A percentile compares a stretch with the other conserved stretches of the same genome.
These are phyloP conservation scores for Batrachochytrium dendrobatidis DNA, from an alignment of 371 early-diverging fungal species.

Conservation along the genomic window DNA sequence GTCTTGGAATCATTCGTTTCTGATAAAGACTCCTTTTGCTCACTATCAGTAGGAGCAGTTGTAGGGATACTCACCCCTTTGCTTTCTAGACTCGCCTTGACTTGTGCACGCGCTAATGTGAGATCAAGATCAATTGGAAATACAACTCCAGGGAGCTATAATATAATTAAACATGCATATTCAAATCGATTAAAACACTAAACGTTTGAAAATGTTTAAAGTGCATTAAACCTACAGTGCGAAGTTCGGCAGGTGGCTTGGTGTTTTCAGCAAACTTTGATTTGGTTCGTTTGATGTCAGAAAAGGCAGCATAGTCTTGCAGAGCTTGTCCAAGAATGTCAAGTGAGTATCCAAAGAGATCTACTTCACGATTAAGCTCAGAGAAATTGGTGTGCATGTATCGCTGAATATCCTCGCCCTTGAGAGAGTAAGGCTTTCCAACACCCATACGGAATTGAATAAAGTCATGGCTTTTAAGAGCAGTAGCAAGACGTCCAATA, in stretches of 20 bases:
- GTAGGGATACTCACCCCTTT: neutral
- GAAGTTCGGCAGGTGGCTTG: conserved; percentile 37
- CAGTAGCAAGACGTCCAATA: conserved; percentile 36
- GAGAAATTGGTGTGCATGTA: conserved; percentile 37
- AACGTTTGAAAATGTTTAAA: neutral
- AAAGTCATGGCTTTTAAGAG: conserved; percentile 36
- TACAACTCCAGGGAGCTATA: conserved; percentile 15
- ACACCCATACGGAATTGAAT: conserved; percentile 19
- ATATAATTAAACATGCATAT: neutral
- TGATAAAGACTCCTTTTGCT: no score
- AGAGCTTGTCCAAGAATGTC: conserved; percentile 41
- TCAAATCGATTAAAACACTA: neutral
- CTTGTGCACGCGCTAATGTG: neutral
- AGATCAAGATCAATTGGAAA: conserved; percentile 14
- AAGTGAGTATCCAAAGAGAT: conserved; percentile 41
- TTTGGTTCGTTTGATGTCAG: conserved; percentile 38
- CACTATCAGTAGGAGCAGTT: neutral
- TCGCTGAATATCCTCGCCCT: conserved; percentile 10
- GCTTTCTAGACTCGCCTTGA: neutral
- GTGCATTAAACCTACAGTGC: conserved; percentile 11
- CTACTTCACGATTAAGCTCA: conserved; percentile 45
- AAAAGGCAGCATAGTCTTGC: conserved; percentile 34
- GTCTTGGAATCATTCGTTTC: no score
- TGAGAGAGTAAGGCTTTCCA: conserved; percentile 6
- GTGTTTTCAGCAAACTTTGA: conserved; percentile 41